Percentiles rank a stretch among this genome's conserved stretches.
Evolutionary conservation across 306 rosid genomes (phyloP).

Genomic region (Vigna reflexopilosa): DNA sequence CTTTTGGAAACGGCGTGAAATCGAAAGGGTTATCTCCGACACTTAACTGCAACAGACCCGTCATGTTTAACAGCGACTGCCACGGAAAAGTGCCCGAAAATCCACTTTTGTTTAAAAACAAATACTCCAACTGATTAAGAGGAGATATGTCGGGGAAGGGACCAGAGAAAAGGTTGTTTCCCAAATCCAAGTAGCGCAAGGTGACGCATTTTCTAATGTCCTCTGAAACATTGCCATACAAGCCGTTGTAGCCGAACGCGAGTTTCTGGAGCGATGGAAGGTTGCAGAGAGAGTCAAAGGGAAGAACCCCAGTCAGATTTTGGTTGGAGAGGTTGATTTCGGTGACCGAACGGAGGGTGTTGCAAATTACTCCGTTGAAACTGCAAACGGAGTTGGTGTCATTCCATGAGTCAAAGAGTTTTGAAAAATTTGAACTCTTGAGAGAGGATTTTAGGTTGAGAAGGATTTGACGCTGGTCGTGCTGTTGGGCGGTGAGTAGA

Average conservation of each 20-base stretch:
- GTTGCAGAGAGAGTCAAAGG: conserved; percentile 68
- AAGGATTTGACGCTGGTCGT: conserved; percentile 66
- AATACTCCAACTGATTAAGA: conserved; percentile 51
- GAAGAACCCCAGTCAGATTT: conserved; percentile 63
- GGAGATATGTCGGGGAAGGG: conserved; percentile 70
- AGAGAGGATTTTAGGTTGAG: conserved; percentile 62
- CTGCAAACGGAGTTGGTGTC: conserved; percentile 42
- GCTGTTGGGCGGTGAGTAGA: conserved; percentile 44
- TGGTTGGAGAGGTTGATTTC: conserved; percentile 65
- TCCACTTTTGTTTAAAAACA: conserved; percentile 65
- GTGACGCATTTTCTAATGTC: conserved; percentile 66
- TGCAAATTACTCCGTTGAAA: conserved; percentile 72
- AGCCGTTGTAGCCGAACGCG: conserved; percentile 61
- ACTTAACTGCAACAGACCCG: conserved; percentile 62
- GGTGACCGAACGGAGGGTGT: conserved; percentile 43
- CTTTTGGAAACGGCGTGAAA: conserved; percentile 59
- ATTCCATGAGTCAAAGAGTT: conserved; percentile 58
- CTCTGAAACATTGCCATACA: conserved; percentile 52
- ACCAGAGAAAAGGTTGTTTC: conserved; percentile 67
- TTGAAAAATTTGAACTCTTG: conserved; percentile 23
- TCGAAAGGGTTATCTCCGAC: conserved; percentile 78
- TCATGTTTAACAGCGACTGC: conserved; percentile 63
- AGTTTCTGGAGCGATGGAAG: conserved; percentile 66
- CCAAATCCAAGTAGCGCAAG: conserved; percentile 70
- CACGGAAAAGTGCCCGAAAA: conserved; percentile 82